Evolutionary conservation across 352 stramenopile species (phyloP), one percentile per base, ranked within the genome.

Genomic region (Blastocystis sp.): DNA sequence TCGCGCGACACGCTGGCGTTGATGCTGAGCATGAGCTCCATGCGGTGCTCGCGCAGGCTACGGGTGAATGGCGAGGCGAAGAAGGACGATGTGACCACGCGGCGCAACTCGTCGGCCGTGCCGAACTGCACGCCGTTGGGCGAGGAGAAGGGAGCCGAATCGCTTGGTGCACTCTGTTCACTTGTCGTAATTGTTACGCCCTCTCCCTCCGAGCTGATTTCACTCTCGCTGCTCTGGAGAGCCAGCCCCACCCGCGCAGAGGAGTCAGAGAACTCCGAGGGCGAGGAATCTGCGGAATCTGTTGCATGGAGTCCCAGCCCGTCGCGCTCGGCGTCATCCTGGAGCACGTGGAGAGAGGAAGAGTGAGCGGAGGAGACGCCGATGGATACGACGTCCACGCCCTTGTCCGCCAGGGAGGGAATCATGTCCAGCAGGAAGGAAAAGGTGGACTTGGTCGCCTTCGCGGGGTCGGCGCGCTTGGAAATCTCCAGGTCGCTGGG

Each of bases 361-460:
- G 52, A 23, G 28, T 84, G 74, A 0, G 52, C 74, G 17, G 60
- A 28, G 14, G 74, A 69, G 34, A 62, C 19, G 48, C 52, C 38
- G 38, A 84, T n/a, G 1, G 74, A 45, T 2, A 84, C 34, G 45
- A 84, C 38, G 14, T 61, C 41, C 1, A 84, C 60, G 28, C 52
- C 74, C 28, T 84, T 84, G 34, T 84, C 74, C 48, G 52, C 48
- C 2, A 84, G 53, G 5, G 74, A 84, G 2, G 74, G 74, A 67
- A 84, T 67, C 38, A 84, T 66, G 41, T 28, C 34, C 7, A 69
- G 34, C 9, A 84, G 17, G 3, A 84, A 67, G 56, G 52, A 84
- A 67, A 84, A 38, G 14, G 74, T 84, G 14, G 74, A 84, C 45
- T 62, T 34, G 14, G 52, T 59, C 38, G 45, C 9, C 14, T 21